Conservation (phyloP, 176 grass and related monocot species). For the Rhynchospora tenuis region DNA sequence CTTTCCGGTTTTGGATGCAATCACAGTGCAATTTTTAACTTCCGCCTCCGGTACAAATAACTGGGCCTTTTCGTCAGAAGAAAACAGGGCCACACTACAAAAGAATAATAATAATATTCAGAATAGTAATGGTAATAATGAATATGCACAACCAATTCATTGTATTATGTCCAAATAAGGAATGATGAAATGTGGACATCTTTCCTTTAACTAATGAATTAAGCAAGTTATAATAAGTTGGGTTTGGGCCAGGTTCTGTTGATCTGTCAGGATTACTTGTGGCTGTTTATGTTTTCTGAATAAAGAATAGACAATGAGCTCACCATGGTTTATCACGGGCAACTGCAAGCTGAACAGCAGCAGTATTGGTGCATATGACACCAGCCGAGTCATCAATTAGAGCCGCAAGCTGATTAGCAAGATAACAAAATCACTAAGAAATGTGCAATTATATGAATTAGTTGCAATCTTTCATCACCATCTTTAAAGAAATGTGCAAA, state of each 20-base stretch:
- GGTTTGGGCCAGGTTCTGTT: neutral
- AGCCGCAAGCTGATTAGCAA: slow-evolving; percentile 53
- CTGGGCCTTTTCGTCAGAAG: slow-evolving; percentile 58
- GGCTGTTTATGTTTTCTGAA: neutral
- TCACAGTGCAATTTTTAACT: slow-evolving; percentile 40
- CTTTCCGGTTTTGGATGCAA: slow-evolving; percentile 65
- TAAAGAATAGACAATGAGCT: neutral
- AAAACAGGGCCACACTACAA: slow-evolving; percentile 67
- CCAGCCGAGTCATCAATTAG: slow-evolving; percentile 70
- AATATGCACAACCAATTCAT: neutral
- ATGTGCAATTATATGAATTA: neutral
- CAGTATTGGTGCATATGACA: slow-evolving; percentile 77
- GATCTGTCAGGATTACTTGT: neutral
- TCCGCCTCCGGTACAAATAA: slow-evolving; percentile 63
- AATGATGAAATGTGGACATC: neutral
- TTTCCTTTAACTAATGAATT: neutral
- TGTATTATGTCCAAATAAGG: neutral
- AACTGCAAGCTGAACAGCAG: slow-evolving; percentile 73
- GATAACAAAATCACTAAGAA: neutral
- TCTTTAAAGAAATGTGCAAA: neutral
- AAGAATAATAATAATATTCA: neutral
- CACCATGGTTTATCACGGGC: slow-evolving; percentile 76
- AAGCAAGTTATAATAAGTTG: neutral
- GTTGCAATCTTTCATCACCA: neutral
- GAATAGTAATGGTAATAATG: neutral